Evolutionary conservation across 768 basidiomycete species (phyloP).

Genomic region (Pleurotus platypus): DNA sequence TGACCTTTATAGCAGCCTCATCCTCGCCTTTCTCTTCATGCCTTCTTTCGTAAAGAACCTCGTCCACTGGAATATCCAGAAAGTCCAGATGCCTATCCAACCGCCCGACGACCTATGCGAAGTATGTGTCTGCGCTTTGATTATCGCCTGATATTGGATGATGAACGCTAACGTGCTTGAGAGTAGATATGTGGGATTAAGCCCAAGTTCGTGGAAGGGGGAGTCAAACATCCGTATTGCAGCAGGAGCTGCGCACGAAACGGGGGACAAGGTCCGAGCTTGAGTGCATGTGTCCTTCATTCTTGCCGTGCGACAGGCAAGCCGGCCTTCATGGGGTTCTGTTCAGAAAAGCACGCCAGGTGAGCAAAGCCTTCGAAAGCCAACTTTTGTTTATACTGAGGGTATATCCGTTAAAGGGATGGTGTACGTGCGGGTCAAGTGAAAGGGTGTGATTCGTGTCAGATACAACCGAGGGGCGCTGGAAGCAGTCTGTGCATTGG

Average conservation of each 20-base stretch:
- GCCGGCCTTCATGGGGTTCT: constrained; percentile 49
- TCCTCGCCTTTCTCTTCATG: constrained; percentile 12
- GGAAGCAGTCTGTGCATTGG: constrained; percentile 41
- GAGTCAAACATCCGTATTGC: constrained; percentile 55
- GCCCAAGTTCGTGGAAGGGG: constrained; percentile 62
- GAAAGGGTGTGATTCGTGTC: constrained; percentile 49
- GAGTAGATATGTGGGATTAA: constrained; percentile 53
- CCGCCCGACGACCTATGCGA: constrained; percentile 38
- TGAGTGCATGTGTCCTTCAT: constrained; percentile 42
- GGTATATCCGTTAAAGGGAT: constrained; percentile 30
- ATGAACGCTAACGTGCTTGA: background rate
- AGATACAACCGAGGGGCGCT: constrained; percentile 38
- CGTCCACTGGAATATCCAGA: constrained; percentile 34
- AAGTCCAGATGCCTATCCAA: constrained; percentile 21
- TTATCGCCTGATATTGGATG: background rate
- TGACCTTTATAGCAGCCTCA: background rate
- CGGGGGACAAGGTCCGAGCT: constrained; percentile 29
- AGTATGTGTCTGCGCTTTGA: constrained; percentile 22
- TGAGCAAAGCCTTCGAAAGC: constrained; percentile 20
- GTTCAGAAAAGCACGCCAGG: constrained; percentile 59
- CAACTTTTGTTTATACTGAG: background rate
- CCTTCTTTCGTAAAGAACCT: constrained; percentile 38
- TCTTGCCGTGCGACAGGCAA: constrained; percentile 51
- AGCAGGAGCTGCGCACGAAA: constrained; percentile 58
- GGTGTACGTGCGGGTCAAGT: constrained; percentile 47